A percentile compares a stretch with the other conserved stretches of the same genome.
Evolutionary conservation across 2,329 filamentous ascomycete genomes (phyloP).

Genomic region (Neoarthrinium moseri): DNA sequence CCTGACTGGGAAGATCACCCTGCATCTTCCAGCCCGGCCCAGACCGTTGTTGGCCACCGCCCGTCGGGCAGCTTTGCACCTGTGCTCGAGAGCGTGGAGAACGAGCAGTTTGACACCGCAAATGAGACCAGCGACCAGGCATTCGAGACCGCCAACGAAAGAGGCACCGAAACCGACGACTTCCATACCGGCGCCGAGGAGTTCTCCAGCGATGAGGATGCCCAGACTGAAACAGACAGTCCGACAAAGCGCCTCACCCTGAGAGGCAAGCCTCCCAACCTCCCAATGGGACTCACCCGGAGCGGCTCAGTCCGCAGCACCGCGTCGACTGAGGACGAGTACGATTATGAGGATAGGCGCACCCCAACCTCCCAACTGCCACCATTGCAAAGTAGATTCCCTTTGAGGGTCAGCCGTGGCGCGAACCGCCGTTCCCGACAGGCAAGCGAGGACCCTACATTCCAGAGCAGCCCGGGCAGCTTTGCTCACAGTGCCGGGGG

Average conservation of each 20-base stretch:
- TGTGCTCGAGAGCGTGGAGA: constrained; percentile 38
- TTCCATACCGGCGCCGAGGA: constrained; percentile 94
- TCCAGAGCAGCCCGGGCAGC: constrained; percentile 60
- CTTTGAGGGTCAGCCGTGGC: constrained; percentile 67
- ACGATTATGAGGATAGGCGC: constrained; percentile 51
- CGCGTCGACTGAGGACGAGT: constrained; percentile 74
- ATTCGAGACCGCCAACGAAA: constrained; percentile 73
- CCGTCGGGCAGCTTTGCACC: constrained; percentile 25
- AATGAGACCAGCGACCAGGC: constrained; percentile 70
- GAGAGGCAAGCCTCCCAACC: constrained; percentile 17
- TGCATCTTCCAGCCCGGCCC: constrained; percentile 51
- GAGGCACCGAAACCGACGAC: constrained; percentile 83
- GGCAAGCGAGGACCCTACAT: constrained; percentile 56
- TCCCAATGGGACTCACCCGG: constrained; percentile 17
- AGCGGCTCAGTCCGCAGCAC: constrained; percentile 78
- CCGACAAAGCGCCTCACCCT: constrained; percentile 37
- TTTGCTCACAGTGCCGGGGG: constrained; percentile 45
- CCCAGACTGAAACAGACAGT: constrained; percentile 79
- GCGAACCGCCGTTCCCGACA: constrained; percentile 61
- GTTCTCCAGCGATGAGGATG: constrained; percentile 69
- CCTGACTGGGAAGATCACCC: constrained; percentile 87
- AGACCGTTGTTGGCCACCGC: constrained; percentile 27
- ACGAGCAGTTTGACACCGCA: constrained; percentile 76
- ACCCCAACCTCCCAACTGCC: constrained; percentile 60
- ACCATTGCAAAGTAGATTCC: constrained; percentile 65